Conservation (phyloP, 73 alveolate genomes). For the Effrenium voratum region DNA sequence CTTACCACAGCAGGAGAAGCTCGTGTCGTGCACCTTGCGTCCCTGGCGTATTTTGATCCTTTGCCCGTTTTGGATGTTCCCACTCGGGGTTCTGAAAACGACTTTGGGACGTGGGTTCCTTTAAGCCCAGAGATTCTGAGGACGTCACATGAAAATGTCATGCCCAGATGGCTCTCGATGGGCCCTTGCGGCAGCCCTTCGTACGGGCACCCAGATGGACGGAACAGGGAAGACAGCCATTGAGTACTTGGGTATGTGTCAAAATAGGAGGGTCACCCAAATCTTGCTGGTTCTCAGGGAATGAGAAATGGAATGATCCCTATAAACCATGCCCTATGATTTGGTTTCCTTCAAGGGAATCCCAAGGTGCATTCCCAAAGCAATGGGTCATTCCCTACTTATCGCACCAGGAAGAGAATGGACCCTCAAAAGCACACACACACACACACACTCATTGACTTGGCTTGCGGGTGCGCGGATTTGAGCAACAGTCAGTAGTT, state of each 20-base stretch:
- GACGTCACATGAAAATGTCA: neutral
- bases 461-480: too few species aligned
- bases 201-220: neutral
- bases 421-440: too few species aligned
- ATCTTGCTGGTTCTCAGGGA: neutral
- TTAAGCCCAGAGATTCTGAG: neutral
- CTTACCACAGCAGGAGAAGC: too few species aligned
- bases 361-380: neutral
- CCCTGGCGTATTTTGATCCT: too few species aligned
- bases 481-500: too few species aligned
- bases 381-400: neutral
- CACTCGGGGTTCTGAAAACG: too few species aligned
- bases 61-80: too few species aligned
- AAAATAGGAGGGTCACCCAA: neutral
- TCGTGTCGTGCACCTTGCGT: too few species aligned
- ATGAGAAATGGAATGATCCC: neutral
- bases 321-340: neutral
- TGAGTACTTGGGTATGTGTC: neutral
- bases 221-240: neutral
- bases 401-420: too few species aligned
- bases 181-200: conserved; percentile 85
- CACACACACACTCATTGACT: too few species aligned
- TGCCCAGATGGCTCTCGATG: conserved; percentile 50
- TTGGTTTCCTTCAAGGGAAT: neutral
- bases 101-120: neutral